These are phyloP conservation scores for Fusarium odoratissimum DNA, from an alignment of 2,329 filamentous ascomycete genomes.

Conservation along the genomic window DNA sequence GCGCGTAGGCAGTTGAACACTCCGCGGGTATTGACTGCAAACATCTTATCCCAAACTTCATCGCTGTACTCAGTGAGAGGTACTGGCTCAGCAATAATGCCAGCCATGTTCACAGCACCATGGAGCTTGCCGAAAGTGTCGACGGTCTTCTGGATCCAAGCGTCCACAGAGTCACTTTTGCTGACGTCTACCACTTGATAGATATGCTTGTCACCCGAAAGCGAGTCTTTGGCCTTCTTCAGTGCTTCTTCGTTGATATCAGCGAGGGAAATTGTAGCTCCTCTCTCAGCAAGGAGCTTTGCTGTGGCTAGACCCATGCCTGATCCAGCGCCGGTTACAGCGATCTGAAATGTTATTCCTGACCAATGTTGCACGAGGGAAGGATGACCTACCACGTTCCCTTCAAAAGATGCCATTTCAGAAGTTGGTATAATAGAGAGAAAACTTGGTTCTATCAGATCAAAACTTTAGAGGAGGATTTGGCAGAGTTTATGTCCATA, in stretches of 20 bases:
- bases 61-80: constrained; percentile 52
- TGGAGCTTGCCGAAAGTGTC: constrained; percentile 52
- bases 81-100: constrained; percentile 21
- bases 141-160: constrained; percentile 49
- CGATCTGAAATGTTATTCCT: constrained; percentile 9
- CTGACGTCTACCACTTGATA: constrained; percentile 25
- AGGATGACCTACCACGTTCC: neutral
- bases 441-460: no score
- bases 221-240: neutral
- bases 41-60: constrained; percentile 55
- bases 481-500: neutral
- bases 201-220: neutral
- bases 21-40: constrained; percentile 59
- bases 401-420: neutral
- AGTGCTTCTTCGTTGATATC: constrained; percentile 34
- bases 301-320: constrained; percentile 41
- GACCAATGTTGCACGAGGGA: accelerated
- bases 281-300: constrained; percentile 28
- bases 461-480: neutral
- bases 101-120: constrained; percentile 56
- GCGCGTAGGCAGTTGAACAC: constrained; percentile 63
- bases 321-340: constrained; percentile 35
- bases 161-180: constrained; percentile 22
- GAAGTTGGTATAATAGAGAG: accelerated
- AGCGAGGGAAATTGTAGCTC: constrained; percentile 37